phyloP scores from a whole-genome alignment of 768 basidiomycete species.

The Tricholoma matsutake region DNA sequence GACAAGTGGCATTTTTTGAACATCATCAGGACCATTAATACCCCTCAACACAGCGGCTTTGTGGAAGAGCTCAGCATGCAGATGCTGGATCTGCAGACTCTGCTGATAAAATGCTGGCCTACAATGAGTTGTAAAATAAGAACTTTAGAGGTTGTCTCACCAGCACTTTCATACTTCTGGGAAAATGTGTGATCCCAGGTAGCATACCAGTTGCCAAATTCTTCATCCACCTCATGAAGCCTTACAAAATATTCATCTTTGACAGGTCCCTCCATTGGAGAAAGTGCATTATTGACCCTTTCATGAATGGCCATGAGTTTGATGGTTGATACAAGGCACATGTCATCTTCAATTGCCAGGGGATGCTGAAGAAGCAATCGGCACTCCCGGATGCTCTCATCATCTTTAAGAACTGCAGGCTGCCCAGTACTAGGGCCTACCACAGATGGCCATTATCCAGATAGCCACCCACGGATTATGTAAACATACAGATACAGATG shows the following conservation, averaged over 20 bases:
- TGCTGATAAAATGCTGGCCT: slow-evolving; percentile 78
- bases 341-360: slow-evolving; percentile 87
- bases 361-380: slow-evolving; percentile 82
- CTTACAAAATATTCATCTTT: slow-evolving; percentile 66
- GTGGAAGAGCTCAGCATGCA: slow-evolving; percentile 84
- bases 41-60: slow-evolving; percentile 80
- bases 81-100: slow-evolving; percentile 81
- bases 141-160: slow-evolving; percentile 34
- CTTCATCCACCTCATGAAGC: slow-evolving; percentile 68
- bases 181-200: slow-evolving; percentile 80
- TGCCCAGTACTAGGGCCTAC: no score
- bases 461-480: no score
- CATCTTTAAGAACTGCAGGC: slow-evolving; percentile 88
- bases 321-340: slow-evolving; percentile 91
- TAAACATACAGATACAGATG: no score
- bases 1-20: slow-evolving; percentile 73
- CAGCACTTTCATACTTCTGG: slow-evolving; percentile 79
- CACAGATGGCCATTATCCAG: no score
- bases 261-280: slow-evolving; percentile 76
- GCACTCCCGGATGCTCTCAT: slow-evolving; percentile 85
- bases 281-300: slow-evolving; percentile 76
- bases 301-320: slow-evolving; percentile 91
- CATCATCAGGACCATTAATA: slow-evolving; percentile 84
- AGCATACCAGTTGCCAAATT: slow-evolving; percentile 81
- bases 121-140: slow-evolving; percentile 1